Evolutionary conservation across 371 early-diverging fungal species (phyloP).

Genomic region (Mucor sp.): DNA sequence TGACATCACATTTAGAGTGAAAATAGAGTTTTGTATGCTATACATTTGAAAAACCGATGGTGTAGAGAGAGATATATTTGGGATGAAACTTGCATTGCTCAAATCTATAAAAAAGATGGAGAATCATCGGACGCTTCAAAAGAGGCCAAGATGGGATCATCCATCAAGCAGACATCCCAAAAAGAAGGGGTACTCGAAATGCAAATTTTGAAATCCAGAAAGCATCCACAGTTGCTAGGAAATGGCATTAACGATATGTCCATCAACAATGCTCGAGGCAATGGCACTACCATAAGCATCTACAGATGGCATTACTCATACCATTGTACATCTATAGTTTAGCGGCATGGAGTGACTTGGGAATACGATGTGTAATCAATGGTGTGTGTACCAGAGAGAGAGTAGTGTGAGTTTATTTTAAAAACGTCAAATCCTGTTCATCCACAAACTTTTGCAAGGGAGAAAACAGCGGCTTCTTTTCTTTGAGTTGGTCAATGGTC

Average conservation of each 20-base stretch:
- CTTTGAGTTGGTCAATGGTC: slow-evolving; percentile 38
- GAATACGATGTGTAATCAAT: neutral
- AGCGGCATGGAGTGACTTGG: neutral
- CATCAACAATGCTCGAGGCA: too few species aligned
- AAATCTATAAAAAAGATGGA: neutral
- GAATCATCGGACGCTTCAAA: neutral
- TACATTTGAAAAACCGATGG: neutral
- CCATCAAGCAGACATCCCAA: neutral
- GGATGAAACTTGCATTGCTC: neutral
- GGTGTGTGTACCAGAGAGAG: too few species aligned
- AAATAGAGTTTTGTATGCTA: neutral
- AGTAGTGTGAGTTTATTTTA: neutral
- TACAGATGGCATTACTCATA: too few species aligned
- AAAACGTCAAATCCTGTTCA: slow-evolving; percentile 15
- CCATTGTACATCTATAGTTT: too few species aligned
- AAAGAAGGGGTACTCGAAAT: neutral
- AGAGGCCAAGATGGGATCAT: neutral
- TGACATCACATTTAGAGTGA: slow-evolving; percentile 8
- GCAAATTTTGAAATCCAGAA: neutral
- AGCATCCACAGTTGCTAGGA: too few species aligned
- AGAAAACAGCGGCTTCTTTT: slow-evolving; percentile 43
- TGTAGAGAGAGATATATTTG: neutral
- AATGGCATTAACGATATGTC: too few species aligned
- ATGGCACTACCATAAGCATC: too few species aligned
- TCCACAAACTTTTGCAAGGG: slow-evolving; percentile 35